Base-by-base conservation (phyloP, 305 asterid genomes). In the Fraxinus platypoda region DNA sequence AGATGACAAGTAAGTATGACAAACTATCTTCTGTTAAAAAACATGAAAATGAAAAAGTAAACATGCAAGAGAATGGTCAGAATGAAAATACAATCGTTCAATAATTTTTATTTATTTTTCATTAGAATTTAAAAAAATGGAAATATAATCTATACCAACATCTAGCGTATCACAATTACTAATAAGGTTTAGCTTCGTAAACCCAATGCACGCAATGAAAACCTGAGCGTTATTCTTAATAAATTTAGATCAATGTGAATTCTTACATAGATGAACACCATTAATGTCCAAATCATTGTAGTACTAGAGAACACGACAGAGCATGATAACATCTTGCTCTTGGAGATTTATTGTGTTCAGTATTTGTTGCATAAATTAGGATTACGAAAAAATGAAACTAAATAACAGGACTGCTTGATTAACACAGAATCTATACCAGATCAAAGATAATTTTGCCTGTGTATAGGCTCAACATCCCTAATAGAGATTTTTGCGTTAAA, bases 271-370 rank as follows among this genome's bases (percentile, higher is more conserved):
- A 57, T 19, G 68, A 57, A 57, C 21, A 21, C 28, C 28, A 6
- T 19, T 57, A 21, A 57, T 62, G 23, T 62, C 76, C 66, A 34
- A 28, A 74, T 15, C 21, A 74, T 59, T 1, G n/a, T 8, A 11
- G 3, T 33, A 33, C 34, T 80, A 80, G 49, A 75, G 81, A 81
- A 75, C 35, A 79, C 46, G 72, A 75, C 52, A 78, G 1, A 52
- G 76, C 83, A 64, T 34, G 75, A 74, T 64, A 66, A 33, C 6
- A 77, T 77, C 80, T 81, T 21, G 38, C 21, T 68, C 75, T 81
- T 5, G 43, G 46, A 73, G 73, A 62, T 75, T 78, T 66, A 81
- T 43, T 59, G 79, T 73, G 81, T 74, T 54, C 37, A 25, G 52
- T 23, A 74, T 74, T 74, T 70, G 52, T 52, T 59, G 75, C 73